Base-by-base conservation (phyloP, 345 rosid genomes). In the Gynandropsis gynandra region DNA sequence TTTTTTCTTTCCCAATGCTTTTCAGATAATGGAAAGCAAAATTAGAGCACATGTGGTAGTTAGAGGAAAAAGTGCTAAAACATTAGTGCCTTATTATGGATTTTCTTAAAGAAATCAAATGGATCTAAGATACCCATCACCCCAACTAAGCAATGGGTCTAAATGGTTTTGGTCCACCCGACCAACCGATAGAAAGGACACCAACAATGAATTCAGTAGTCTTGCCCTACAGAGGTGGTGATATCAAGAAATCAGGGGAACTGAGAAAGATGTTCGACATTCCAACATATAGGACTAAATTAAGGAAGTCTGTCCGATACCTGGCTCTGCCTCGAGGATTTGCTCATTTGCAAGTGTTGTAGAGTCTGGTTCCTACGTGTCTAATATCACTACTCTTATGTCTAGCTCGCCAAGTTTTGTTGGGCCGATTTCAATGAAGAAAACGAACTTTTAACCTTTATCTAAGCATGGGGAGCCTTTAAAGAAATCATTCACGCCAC, bases 201-300 rank as follows among this genome's bases (percentile, higher is more conserved):
- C 95, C 98, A 2, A 85, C 93, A 37, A 85, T 87, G 96, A 92
- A 86, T 68, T 92, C 95, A 0, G 83, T 60, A 15, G 88, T 95
- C 66, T 75, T 85, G 88, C 98, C 98, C 1, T 92, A 92, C 54
- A 92, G 88, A 0, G 97, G 98, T 39, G 98, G 98, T 34, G 97
- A 92, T 70, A 85, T 92, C 44, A 92, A 92, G 71, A 92, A 76
- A 59, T 92, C 98, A 4, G 98, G 98, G 63, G 98, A 92, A 54
- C 41, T 92, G 37, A 96, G 98, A 40, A 92, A 92, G 77, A 92
- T 92, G 98, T 92, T 92, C 65, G 98, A 92, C 65, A 87, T 92
- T 42, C 85, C 88, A 4, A 47, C 68, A 18, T 97, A 85, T 71
- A 94, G 97, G 14, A 77, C 97, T 20, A 92, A 92, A 63, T 82